Base-by-base conservation (phyloP, 2,329 filamentous ascomycete genomes). In the Epichloe coenophiala region DNA sequence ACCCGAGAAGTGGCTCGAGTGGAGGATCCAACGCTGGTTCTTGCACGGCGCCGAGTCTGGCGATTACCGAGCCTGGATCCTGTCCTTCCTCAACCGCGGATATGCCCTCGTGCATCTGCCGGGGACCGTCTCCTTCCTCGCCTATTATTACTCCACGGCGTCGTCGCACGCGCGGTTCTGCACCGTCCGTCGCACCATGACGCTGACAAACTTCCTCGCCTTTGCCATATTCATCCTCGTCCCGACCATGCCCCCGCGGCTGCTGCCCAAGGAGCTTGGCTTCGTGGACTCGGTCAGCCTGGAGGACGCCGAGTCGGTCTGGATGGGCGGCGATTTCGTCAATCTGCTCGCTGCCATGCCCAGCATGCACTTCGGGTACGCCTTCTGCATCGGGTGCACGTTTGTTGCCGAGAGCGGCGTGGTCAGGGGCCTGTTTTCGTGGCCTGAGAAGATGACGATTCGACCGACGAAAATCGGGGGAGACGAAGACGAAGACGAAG, bases 51-150 rank as follows among this genome's bases (percentile, higher is more conserved):
- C 77, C 17, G 74, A 76, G 53, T 58, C 62, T 7, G 58, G 59
- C 48, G 58, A 60, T 38, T 56, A 50, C 47, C 50, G 68, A 70
- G 58, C 51, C 37, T 53, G 65, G 44, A 68, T 80, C 31, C 74
- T 86, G 72, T 74, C 69, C 53, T 81, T 75, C 73, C 83, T 79
- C 53, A 86, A 85, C 65, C 75, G 81, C 59, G 75, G 76, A 21
- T 86, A 85, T 65, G 84, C 81, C 8, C 84, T 84, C 63, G 83
- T 86, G 57, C 83, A 86, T 65, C 85, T 86, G 54, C 83, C 82
- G 1, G 82, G 81, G 19, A 84, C 81, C 2, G 84, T 86, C 53
- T 71, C 81, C 35, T 86, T 84, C 57, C 61, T 68, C 8, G 64
- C 70, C 39, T 76, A 78, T 63, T 71, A 85, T 5, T 86, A 79